phyloP scores from a whole-genome alignment of 371 early-diverging fungal genomes.

The Rhizopus arrhizus region DNA sequence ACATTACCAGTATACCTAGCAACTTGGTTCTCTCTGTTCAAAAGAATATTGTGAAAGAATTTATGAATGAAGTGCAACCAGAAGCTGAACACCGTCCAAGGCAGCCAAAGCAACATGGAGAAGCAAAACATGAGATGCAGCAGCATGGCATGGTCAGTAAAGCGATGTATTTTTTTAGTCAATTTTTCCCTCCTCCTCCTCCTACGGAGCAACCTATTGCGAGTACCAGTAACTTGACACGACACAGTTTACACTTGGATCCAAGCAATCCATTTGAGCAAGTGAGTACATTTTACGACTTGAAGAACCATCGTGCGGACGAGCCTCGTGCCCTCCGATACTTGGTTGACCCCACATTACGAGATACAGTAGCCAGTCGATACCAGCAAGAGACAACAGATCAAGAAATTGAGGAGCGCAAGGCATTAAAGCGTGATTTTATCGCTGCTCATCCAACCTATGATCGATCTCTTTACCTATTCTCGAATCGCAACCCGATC shows the following conservation, averaged over 20 bases:
- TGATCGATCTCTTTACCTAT: constrained; percentile 61
- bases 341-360: constrained; percentile 31
- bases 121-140: neutral
- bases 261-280: constrained; percentile 24
- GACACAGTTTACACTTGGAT: constrained; percentile 25
- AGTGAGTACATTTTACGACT: constrained; percentile 32
- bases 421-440: constrained; percentile 57
- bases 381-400: constrained; percentile 33
- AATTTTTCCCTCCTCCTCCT: constrained; percentile 8
- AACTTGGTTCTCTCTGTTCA: constrained; percentile 48
- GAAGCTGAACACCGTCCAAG: neutral
- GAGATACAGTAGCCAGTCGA: constrained; percentile 32
- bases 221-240: neutral
- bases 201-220: neutral
- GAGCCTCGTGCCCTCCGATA: constrained; percentile 33
- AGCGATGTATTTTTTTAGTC: constrained; percentile 12
- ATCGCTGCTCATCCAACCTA: constrained; percentile 64
- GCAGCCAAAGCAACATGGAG: neutral
- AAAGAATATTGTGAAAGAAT: constrained; percentile 55
- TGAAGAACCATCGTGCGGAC: constrained; percentile 10
- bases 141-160: constrained; percentile 7
- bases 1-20: constrained; percentile 44
- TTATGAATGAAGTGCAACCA: constrained; percentile 40
- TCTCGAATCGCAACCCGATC: constrained; percentile 54
- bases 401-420: constrained; percentile 48